Evolutionary conservation across 306 rosid genomes (phyloP), one percentile per base, ranked within the genome.

Genomic region (Cicer chorassanicum): DNA sequence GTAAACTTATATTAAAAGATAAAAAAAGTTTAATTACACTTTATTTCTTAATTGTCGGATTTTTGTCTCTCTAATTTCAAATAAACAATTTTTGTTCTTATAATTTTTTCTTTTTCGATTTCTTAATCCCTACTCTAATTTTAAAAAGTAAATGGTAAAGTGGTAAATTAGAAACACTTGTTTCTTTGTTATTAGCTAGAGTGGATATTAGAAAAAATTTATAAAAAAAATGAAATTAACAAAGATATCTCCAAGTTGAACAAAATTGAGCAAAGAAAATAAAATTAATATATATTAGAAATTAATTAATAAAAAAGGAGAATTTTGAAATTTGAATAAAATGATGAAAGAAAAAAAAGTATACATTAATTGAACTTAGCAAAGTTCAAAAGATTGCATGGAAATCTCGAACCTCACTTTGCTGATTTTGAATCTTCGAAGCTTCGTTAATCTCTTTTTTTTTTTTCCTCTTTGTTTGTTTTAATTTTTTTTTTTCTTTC

Each of bases 181-280:
- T 16, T 16, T 16, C 18, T 16, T 16, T 16, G 0, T 16, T 16
- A 16, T 16, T 16, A 16, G 18, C 18, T 0, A 16, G 18, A 16
- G 18, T 16, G 18, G 18, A 16, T 16, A 16, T 16, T 16, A 16
- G 18, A 16, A 16, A 16, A 16, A 16, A 16, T 16, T 16, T 16
- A 16, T 16, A 16, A 16, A 16, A 16, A 16, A 16, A 16, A 16
- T 16, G 18, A 16, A 16, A 16, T 16, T 62, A 39, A 13, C 63
- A 6, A 75, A 87, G 84, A 85, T 94, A 91, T 88, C 96, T 83
- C 87, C 67, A 76, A 89, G 84, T 75, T 67, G 49, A 50, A 72
- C 61, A 50, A 73, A 78, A 75, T 68, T 82, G 68, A 68, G 82
- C 65, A 46, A 66, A 51, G 13, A 43, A 71, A 38, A 65, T 1